Conservation (phyloP, 495 filamentous ascomycete genomes). For the Neurospora sp. region DNA sequence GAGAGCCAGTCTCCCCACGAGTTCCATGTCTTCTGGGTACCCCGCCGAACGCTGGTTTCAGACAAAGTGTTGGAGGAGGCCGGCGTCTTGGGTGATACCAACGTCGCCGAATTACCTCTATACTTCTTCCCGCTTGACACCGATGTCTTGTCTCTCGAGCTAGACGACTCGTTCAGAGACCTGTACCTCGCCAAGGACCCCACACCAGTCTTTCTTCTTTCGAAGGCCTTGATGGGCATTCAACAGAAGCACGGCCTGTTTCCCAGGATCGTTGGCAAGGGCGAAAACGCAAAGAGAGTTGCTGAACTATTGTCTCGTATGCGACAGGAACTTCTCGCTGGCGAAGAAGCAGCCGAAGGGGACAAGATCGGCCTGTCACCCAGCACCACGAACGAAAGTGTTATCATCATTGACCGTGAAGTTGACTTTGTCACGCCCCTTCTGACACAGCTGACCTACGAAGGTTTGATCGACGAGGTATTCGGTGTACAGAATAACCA, state of each 20-base stretch:
- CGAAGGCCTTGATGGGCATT: constrained; percentile 89
- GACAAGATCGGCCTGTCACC: constrained; percentile 67
- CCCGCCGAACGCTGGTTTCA: constrained; percentile 81
- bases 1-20: constrained; percentile 84
- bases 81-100: constrained; percentile 87
- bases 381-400: constrained; percentile 73
- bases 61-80: constrained; percentile 88
- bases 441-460: constrained; percentile 92
- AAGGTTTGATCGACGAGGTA: constrained; percentile 90
- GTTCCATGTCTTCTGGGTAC: constrained; percentile 88
- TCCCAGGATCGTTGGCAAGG: constrained; percentile 91
- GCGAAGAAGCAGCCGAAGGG: constrained; percentile 55
- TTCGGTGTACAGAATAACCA: constrained; percentile 85
- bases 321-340: constrained; percentile 79
- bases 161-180: constrained; percentile 78
- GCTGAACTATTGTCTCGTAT: constrained; percentile 86
- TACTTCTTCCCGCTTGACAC: constrained; percentile 86
- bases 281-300: constrained; percentile 80
- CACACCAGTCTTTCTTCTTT: constrained; percentile 74
- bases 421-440: constrained; percentile 86
- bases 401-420: constrained; percentile 93
- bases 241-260: constrained; percentile 90
- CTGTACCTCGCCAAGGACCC: constrained; percentile 87
- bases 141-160: constrained; percentile 83
- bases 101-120: constrained; percentile 71